Evolutionary conservation across 805 yeast species (phyloP).

Genomic region (Soucietia sequanensis): DNA sequence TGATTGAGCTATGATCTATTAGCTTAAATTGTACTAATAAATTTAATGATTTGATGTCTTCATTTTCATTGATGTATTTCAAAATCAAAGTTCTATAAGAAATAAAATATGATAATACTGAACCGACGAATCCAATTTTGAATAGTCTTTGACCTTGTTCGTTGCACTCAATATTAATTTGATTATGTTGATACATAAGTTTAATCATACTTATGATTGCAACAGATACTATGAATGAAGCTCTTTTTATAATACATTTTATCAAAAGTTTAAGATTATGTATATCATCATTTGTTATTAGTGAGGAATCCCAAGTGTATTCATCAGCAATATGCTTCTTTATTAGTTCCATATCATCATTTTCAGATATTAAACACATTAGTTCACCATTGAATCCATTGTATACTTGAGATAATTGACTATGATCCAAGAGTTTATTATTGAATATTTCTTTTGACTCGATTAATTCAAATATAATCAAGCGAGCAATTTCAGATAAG

Average conservation of each 20-base stretch:
- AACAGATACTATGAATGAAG: constrained; percentile 43
- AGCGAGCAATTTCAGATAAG: constrained; percentile 51
- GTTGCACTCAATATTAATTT: constrained; percentile 15
- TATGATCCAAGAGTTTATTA: constrained; percentile 9
- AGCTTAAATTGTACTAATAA: constrained; percentile 36
- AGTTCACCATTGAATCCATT: constrained; percentile 42
- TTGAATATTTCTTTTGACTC: constrained; percentile 25
- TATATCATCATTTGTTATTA: constrained; percentile 25
- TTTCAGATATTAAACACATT: constrained; percentile 39
- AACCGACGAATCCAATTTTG: constrained; percentile 50
- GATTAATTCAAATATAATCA: constrained; percentile 37
- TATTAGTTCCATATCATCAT: constrained; percentile 15
- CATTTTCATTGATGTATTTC: constrained; percentile 21
- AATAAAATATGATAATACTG: constrained; percentile 46
- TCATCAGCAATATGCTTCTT: constrained; percentile 16
- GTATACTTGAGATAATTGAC: constrained; percentile 14
- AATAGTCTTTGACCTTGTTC: constrained; percentile 14
- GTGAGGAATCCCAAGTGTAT: constrained; percentile 18
- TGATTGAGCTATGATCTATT: constrained; percentile 46
- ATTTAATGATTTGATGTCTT: constrained; percentile 21
- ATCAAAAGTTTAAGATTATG: constrained; percentile 28
- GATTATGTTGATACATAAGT: constrained; percentile 20
- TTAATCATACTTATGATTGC: constrained; percentile 38
- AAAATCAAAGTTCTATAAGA: constrained; percentile 32
- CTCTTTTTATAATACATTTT: constrained; percentile 41